Conservation (phyloP, 768 basidiomycete species). For the Panaeolus papilionaceus region DNA sequence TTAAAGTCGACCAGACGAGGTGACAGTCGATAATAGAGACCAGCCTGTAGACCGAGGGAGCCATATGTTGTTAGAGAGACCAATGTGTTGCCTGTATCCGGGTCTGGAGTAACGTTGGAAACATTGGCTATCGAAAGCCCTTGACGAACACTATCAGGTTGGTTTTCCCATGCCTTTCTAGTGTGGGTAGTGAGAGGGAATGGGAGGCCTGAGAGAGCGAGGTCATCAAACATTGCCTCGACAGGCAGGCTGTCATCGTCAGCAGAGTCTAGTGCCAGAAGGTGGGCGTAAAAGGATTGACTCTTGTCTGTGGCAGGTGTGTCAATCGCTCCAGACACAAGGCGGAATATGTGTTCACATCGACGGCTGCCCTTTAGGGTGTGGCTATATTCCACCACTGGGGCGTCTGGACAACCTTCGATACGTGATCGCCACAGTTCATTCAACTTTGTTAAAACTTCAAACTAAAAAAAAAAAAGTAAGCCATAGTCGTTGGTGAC, state of each 20-base stretch:
- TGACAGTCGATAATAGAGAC: constrained; percentile 49
- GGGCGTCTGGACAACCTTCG: constrained; percentile 55
- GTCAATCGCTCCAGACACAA: constrained; percentile 51
- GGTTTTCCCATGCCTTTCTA: constrained; percentile 41
- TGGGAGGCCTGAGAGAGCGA: constrained; percentile 49
- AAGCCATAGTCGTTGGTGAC: background rate
- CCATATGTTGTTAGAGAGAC: constrained; percentile 49
- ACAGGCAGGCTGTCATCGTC: constrained; percentile 42
- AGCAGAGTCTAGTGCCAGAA: constrained; percentile 36
- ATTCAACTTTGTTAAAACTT: constrained; percentile 50
- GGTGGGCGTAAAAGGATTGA: constrained; percentile 49
- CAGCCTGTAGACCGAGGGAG: constrained; percentile 37
- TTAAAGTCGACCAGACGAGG: constrained; percentile 61
- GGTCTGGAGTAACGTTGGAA: constrained; percentile 40
- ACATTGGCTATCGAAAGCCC: constrained; percentile 49
- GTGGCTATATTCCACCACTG: constrained; percentile 46
- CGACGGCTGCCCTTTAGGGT: constrained; percentile 34
- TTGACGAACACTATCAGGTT: constrained; percentile 44
- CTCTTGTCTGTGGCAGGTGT: constrained; percentile 45
- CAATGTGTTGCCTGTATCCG: constrained; percentile 36
- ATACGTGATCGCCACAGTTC: constrained; percentile 56
- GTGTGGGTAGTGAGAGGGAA: constrained; percentile 51
- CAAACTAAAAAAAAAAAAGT: constrained; percentile 42
- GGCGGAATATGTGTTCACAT: constrained; percentile 43
- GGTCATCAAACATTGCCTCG: constrained; percentile 57